Evolutionary conservation across 345 rosid species (phyloP).

Genomic region (Zanthoxylum bungeanum): DNA sequence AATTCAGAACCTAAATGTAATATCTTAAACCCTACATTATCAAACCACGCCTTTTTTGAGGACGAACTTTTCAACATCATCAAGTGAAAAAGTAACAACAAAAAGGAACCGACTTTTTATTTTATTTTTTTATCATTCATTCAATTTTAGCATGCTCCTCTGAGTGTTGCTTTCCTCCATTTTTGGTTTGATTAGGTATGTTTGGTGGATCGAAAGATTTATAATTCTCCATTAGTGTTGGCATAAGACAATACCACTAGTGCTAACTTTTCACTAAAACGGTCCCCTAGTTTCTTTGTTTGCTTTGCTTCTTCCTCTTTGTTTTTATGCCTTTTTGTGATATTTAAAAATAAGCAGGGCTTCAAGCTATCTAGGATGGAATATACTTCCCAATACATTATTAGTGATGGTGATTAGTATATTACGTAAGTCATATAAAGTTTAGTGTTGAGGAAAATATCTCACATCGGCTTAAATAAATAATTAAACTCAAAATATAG

Average conservation of each 20-base stretch:
- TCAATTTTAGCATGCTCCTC: neutral
- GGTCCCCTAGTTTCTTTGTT: neutral
- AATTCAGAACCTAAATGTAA: too few species aligned
- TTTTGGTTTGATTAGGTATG: slow-evolving; percentile 4
- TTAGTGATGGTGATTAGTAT: too few species aligned
- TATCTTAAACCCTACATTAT: too few species aligned
- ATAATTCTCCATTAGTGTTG: neutral
- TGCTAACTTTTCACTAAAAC: neutral
- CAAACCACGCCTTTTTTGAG: too few species aligned
- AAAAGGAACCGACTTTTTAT: neutral
- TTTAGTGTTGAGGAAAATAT: too few species aligned
- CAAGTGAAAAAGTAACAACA: neutral
- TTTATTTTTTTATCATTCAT: neutral
- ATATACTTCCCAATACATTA: neutral
- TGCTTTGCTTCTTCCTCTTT: neutral
- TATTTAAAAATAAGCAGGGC: neutral
- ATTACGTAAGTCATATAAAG: too few species aligned
- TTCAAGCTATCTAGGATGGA: neutral
- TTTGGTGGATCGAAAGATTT: neutral
- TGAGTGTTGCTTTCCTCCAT: neutral
- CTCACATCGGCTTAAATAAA: too few species aligned
- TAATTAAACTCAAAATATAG: too few species aligned
- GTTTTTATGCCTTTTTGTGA: neutral
- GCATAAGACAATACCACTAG: neutral
- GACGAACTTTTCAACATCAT: neutral